Percentiles rank a stretch among this genome's conserved stretches.
Conservation (phyloP, 441 rosid genomes). For the Rhodomyrtus psidioides region DNA sequence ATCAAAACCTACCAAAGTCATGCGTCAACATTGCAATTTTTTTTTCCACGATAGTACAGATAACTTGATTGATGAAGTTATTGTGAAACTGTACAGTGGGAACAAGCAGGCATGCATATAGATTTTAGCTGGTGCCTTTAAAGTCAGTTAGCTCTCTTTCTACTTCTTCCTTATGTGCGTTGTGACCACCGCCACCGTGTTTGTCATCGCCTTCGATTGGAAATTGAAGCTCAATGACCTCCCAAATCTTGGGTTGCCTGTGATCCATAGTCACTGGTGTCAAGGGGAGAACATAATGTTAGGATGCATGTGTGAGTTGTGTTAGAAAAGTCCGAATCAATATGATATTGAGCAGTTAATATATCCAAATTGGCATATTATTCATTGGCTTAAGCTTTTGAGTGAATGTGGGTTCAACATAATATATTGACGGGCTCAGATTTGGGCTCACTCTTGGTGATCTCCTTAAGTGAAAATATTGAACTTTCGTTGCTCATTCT, state of each 20-base stretch:
- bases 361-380: too few species aligned
- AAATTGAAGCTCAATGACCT: neutral
- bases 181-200: too few species aligned
- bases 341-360: too few species aligned
- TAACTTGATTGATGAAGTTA: neutral
- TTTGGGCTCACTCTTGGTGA: too few species aligned
- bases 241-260: neutral
- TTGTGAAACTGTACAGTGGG: neutral
- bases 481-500: too few species aligned
- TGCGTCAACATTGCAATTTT: neutral
- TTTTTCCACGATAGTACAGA: neutral
- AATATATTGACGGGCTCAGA: too few species aligned
- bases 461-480: too few species aligned
- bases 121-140: neutral
- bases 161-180: neutral
- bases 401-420: too few species aligned
- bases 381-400: too few species aligned
- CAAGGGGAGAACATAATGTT: neutral
- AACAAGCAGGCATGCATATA: neutral
- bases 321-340: too few species aligned
- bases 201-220: rapidly evolving
- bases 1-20: neutral
- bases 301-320: too few species aligned
- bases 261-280: neutral
- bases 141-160: neutral